Conservation (phyloP, 2,329 filamentous ascomycete genomes). For the Plenodomus lindquistii region DNA sequence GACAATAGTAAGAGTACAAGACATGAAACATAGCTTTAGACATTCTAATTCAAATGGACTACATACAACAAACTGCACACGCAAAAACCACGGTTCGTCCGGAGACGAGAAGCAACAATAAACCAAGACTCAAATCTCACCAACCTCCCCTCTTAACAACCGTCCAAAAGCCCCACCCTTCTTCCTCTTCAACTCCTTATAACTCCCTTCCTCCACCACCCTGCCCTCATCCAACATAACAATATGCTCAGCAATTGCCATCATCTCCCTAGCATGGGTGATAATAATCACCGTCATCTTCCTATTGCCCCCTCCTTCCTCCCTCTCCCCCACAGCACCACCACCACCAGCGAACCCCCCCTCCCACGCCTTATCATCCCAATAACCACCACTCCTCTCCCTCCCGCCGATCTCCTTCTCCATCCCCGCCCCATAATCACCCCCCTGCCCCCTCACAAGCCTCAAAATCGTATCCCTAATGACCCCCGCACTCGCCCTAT, state of each 20-base stretch:
- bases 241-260: slow-evolving; percentile 75
- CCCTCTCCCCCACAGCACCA: slow-evolving; percentile 1
- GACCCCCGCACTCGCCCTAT: slow-evolving; percentile 66
- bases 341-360: slow-evolving; percentile 5
- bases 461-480: slow-evolving; percentile 65
- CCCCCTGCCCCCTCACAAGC: slow-evolving; percentile 49
- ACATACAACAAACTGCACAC: too few relatives aligned
- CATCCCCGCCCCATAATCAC: slow-evolving; percentile 13
- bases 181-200: slow-evolving; percentile 58
- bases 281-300: slow-evolving; percentile 75
- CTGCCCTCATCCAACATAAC: slow-evolving; percentile 72
- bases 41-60: neutral
- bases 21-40: neutral
- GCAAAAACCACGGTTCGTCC: too few relatives aligned
- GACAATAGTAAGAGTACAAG: neutral
- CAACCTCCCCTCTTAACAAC: slow-evolving; percentile 45
- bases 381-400: slow-evolving; percentile 11
- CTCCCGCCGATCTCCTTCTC: slow-evolving; percentile 16
- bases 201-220: slow-evolving; percentile 69
- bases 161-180: slow-evolving; percentile 33
- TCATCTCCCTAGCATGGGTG: slow-evolving; percentile 85
- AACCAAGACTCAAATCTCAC: neutral
- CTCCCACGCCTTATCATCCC: slow-evolving; percentile 19
- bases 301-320: slow-evolving; percentile 15
- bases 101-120: neutral